A percentile compares a stretch with the other conserved stretches of the same genome.
Conservation (phyloP, 2,329 filamentous ascomycete genomes). For the Trichoderma guizhouense region DNA sequence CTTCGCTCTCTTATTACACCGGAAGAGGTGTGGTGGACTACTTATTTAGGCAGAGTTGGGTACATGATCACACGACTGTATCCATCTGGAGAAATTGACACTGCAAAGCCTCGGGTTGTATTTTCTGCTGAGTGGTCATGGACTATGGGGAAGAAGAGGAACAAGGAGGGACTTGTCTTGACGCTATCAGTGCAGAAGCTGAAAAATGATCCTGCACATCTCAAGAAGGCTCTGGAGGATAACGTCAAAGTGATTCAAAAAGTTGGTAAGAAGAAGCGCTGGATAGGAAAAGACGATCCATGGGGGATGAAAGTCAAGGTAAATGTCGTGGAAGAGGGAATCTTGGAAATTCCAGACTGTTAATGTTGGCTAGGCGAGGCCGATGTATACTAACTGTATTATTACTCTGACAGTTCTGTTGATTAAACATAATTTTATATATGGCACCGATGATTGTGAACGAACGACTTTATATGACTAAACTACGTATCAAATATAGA, state of each 20-base stretch:
- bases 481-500: neutral
- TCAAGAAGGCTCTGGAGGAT: conserved; percentile 40
- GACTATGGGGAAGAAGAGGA: conserved; percentile 37
- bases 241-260: conserved; percentile 47
- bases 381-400: neutral
- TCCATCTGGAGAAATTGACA: conserved; percentile 52
- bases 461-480: neutral
- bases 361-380: neutral
- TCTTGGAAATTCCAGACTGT: conserved; percentile 19
- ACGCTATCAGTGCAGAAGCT: conserved; percentile 41
- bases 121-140: conserved; percentile 41
- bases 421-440: neutral
- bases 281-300: conserved; percentile 35
- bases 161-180: conserved; percentile 41
- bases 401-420: neutral
- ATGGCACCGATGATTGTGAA: neutral
- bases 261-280: conserved; percentile 59
- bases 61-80: conserved; percentile 56
- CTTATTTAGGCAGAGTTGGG: conserved; percentile 60
- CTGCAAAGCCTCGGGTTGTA: conserved; percentile 37
- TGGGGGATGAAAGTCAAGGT: conserved; percentile 40
- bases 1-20: conserved; percentile 52
- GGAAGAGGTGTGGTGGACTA: conserved; percentile 61
- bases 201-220: conserved; percentile 36
- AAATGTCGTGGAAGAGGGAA: conserved; percentile 33